Evolutionary conservation across 371 early-diverging fungal genomes (phyloP), one percentile per base, ranked within the genome.

Genomic region (Mortierella sp.): DNA sequence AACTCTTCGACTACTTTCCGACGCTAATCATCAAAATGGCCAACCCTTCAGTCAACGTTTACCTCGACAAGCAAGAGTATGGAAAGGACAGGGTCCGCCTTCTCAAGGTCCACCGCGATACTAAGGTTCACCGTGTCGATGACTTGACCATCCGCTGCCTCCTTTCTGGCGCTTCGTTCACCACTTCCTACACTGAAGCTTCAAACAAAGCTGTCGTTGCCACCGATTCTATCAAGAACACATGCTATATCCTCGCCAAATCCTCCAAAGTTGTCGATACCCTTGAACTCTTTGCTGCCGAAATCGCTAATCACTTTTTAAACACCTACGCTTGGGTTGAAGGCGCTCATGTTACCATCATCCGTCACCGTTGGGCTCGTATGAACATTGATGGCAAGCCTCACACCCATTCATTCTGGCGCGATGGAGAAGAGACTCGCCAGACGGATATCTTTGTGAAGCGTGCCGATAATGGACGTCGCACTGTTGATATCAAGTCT

Each of bases 181-280:
- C 89, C 76, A 84, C 90, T 57, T 89, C 93, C 57, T 95, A 93
- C 84, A 93, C 95, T 70, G 88, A 91, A 83, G 95, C 91, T 66
- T 93, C 94, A 83, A 95, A 95, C 87, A 83, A 83, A 76, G 76
- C 84, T 43, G 87, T 91, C 34, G 85, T 91, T 12, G 90, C 91
- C 22, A 91, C 91, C 40, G 91, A 95, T 78, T 92, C 94, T 37
- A 91, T 93, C 82, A 95, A 95, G 88, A 95, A 95, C 89, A 94
- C 93, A 28, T 83, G 91, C 83, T 94, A 93, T 83, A 81, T 91
- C 63, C 62, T 94, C 61, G 94, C 94, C 85, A 93, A 95, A 85
- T 85, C 86, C 43, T 89, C 91, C 68, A 78, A 80, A 34, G 89
- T 89, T 56, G 92, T 94, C 64, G 89, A 91, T 69, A 89, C 87